Evolutionary conservation across 805 yeast genomes (phyloP).

Genomic region (Wickerhamomyces xylosicus): DNA sequence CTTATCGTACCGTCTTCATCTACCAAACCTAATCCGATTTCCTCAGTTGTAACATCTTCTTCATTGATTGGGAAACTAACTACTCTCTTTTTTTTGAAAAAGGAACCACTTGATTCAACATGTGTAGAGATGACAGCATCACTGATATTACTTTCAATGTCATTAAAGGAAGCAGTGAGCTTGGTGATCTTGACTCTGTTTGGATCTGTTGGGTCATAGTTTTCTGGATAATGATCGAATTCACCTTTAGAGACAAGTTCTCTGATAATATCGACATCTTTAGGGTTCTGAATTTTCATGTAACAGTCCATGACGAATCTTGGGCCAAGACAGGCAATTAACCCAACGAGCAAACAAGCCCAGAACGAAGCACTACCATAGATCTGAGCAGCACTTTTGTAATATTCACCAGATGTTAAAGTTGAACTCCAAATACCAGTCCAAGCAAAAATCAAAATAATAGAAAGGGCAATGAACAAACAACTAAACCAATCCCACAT

Average conservation of each 20-base stretch:
- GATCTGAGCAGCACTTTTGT: slow-evolving; percentile 53
- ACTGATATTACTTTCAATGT: neutral
- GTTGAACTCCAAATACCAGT: slow-evolving; percentile 70
- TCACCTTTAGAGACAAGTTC: slow-evolving; percentile 63
- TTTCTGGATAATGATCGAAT: slow-evolving; percentile 51
- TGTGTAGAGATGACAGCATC: neutral
- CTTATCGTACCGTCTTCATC: slow-evolving; percentile 20
- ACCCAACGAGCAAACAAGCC: slow-evolving; percentile 61
- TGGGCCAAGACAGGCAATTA: slow-evolving; percentile 54
- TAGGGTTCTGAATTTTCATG: slow-evolving; percentile 44
- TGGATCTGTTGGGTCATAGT: slow-evolving; percentile 78
- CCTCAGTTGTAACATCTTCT: slow-evolving; percentile 26
- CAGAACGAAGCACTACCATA: slow-evolving; percentile 56
- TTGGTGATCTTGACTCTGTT: slow-evolving; percentile 42
- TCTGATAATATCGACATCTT: slow-evolving; percentile 63
- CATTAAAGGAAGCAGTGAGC: slow-evolving; percentile 7
- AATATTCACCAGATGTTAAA: slow-evolving; percentile 44
- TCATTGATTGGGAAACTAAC: slow-evolving; percentile 14
- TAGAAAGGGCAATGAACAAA: slow-evolving; percentile 45
- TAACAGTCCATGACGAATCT: slow-evolving; percentile 51
- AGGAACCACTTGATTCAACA: neutral
- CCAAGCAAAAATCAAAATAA: slow-evolving; percentile 59
- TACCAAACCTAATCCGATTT: slow-evolving; percentile 25
- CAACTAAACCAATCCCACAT: slow-evolving; percentile 76
- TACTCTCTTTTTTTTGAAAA: slow-evolving; percentile 18